These are phyloP conservation scores for Dothidotthia symphoricarpi DNA, from an alignment of 2,329 filamentous ascomycete genomes.

Conservation along the genomic window DNA sequence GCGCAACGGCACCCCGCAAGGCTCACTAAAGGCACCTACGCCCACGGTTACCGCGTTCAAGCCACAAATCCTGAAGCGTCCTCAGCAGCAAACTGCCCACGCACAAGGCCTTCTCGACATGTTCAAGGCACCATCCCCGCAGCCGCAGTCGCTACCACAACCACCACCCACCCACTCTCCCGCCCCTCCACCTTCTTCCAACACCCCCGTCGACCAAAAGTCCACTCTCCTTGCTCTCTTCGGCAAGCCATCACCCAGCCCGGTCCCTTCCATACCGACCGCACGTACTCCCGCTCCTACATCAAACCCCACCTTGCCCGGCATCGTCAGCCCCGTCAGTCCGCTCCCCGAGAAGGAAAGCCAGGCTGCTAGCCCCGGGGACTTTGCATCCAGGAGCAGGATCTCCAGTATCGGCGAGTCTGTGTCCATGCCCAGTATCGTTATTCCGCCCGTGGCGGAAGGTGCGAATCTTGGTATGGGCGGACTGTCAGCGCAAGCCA, in stretches of 20 bases:
- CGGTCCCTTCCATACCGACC: slow-evolving; percentile 11
- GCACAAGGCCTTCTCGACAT: slow-evolving; percentile 20
- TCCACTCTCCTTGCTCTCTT: slow-evolving; percentile 41
- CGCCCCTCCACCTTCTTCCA: slow-evolving; percentile 13
- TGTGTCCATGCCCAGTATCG: slow-evolving; percentile 14
- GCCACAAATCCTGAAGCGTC: slow-evolving; percentile 39
- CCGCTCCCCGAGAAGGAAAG: slow-evolving; percentile 34
- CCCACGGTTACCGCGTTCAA: slow-evolving; percentile 28
- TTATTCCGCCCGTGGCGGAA: slow-evolving; percentile 16
- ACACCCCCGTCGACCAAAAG: slow-evolving; percentile 35
- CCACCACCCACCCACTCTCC: slow-evolving; percentile 2
- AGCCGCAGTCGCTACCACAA: slow-evolving; percentile 12
- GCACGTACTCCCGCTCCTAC: slow-evolving; percentile 25
- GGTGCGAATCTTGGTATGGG: no score
- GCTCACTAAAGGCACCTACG: slow-evolving; percentile 7
- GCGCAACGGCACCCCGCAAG: not conserved
- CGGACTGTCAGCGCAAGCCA: slow-evolving; percentile 1
- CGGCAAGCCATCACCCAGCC: slow-evolving; percentile 23
- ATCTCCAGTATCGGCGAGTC: slow-evolving; percentile 38
- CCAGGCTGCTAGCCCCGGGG: slow-evolving; percentile 27
- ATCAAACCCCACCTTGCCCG: slow-evolving; percentile 34
- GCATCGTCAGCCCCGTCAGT: slow-evolving; percentile 41
- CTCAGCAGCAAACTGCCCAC: slow-evolving; percentile 27
- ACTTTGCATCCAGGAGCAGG: slow-evolving; percentile 28
- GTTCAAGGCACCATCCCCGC: slow-evolving; percentile 15